phyloP scores from a whole-genome alignment of 495 filamentous ascomycete species.

The Lindgomyces ingoldianus region DNA sequence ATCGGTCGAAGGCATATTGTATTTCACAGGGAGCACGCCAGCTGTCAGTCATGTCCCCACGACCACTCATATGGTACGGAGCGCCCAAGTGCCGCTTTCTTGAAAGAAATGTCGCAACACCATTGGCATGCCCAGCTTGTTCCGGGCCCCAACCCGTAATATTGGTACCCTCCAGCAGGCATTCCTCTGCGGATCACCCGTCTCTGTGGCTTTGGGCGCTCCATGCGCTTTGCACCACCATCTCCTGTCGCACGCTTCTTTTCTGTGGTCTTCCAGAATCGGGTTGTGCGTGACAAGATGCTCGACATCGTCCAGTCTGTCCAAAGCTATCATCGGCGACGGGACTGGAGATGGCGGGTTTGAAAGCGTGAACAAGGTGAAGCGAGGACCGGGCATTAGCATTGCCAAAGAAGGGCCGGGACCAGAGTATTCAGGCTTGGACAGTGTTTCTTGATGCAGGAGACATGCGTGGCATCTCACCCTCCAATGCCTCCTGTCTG shows the following conservation, averaged over 20 bases:
- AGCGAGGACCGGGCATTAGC: conserved; percentile 17
- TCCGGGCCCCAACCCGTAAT: conserved; percentile 31
- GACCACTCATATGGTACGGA: conserved; percentile 20
- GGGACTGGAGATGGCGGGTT: conserved; percentile 3
- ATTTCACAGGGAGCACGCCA: conserved; percentile 13
- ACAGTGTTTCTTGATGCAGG: conserved; percentile 13
- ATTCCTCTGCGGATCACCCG: conserved; percentile 36
- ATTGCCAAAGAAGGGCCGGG: conserved; percentile 6
- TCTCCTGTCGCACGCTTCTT: conserved; percentile 12
- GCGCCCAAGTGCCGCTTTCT: neutral
- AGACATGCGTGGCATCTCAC: conserved; percentile 32
- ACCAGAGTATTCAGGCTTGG: conserved; percentile 15
- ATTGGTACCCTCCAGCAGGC: conserved; percentile 30
- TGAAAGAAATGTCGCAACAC: neutral
- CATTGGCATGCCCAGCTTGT: conserved; percentile 7
- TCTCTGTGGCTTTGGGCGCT: conserved; percentile 35
- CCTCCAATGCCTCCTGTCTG: conserved; percentile 27
- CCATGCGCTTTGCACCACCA: conserved; percentile 30
- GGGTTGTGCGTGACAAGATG: conserved; percentile 3
- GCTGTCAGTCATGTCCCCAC: conserved; percentile 8
- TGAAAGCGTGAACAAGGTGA: conserved; percentile 27
- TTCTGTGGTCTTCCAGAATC: conserved; percentile 29
- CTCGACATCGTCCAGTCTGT: conserved; percentile 1
- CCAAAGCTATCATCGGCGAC: neutral
- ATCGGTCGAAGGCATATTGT: conserved; percentile 25